Evolutionary conservation across 306 rosid genomes (phyloP).

Genomic region (Inga leiocalycina): DNA sequence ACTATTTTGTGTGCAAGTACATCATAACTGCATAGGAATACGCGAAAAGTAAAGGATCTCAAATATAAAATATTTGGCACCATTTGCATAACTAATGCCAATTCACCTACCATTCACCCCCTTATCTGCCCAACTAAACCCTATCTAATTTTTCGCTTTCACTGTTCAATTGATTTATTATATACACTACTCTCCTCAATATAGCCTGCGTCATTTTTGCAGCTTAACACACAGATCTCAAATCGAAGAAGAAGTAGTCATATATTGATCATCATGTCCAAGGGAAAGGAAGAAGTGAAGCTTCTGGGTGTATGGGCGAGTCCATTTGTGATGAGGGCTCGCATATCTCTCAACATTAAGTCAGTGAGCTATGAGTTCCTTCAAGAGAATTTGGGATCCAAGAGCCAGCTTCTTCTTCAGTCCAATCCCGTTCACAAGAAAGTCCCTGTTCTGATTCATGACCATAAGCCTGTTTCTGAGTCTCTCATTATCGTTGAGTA

Average conservation of each 20-base stretch:
- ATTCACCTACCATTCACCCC: background rate
- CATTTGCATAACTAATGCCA: background rate
- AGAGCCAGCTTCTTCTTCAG: conserved; percentile 52
- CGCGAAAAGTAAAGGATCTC: background rate
- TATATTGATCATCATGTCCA: conserved; percentile 31
- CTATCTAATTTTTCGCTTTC: too few relatives aligned
- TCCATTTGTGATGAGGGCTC: conserved; percentile 41
- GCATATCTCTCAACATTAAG: conserved; percentile 43
- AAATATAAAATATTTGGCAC: background rate
- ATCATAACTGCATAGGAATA: background rate
- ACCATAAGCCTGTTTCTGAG: conserved; percentile 47
- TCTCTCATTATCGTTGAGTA: conserved; percentile 55
- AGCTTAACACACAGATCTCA: background rate
- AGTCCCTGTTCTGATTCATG: conserved; percentile 52
- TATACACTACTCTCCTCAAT: background rate
- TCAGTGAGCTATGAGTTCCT: conserved; percentile 38
- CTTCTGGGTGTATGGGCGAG: conserved; percentile 53
- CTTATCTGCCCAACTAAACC: background rate
- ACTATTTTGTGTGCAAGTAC: background rate
- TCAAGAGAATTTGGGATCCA: conserved; percentile 39
- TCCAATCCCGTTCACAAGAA: conserved; percentile 64
- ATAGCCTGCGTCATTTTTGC: background rate
- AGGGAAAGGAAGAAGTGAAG: conserved; percentile 35
- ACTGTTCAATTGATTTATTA: too few relatives aligned
- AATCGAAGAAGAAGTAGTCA: background rate